Evolutionary conservation across 495 filamentous ascomycete species (phyloP).

Genomic region (Lentithecium fluviatile): DNA sequence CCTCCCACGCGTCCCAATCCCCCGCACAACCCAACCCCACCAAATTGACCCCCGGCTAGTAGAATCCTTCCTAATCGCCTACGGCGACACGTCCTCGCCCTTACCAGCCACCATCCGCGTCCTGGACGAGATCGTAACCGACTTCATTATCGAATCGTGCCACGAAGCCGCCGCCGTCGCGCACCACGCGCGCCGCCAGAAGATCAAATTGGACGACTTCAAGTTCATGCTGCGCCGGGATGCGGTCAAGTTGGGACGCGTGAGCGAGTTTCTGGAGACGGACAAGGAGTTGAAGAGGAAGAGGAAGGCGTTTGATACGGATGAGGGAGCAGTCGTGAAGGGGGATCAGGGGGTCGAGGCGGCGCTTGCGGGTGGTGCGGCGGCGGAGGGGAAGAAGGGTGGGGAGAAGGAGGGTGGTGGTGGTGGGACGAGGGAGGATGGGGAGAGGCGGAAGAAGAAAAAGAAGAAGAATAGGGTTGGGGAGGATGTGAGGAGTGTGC

Average conservation of each 20-base stretch:
- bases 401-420: constrained; percentile 24
- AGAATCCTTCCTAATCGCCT: constrained; percentile 76
- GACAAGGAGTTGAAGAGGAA: constrained; percentile 74
- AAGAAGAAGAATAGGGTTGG: constrained; percentile 21
- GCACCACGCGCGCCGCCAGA: constrained; percentile 77
- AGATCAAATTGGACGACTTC: constrained; percentile 98
- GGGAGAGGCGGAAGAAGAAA: constrained; percentile 31
- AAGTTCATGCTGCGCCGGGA: constrained; percentile 87
- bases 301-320: constrained; percentile 65
- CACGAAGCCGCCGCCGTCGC: constrained; percentile 83
- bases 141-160: constrained; percentile 75
- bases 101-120: constrained; percentile 80
- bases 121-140: constrained; percentile 91
- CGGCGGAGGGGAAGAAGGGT: constrained; percentile 40
- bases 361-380: no score
- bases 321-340: constrained; percentile 45
- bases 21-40: constrained; percentile 4
- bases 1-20: constrained; percentile 6
- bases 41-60: constrained; percentile 52
- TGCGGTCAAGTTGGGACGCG: constrained; percentile 79
- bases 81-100: constrained; percentile 70
- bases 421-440: constrained; percentile 15
- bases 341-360: constrained; percentile 42
- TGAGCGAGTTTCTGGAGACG: constrained; percentile 81
- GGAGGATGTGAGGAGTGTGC: constrained; percentile 18